Conservation (phyloP, 805 yeast genomes). For the Yueomyces sinensis region DNA sequence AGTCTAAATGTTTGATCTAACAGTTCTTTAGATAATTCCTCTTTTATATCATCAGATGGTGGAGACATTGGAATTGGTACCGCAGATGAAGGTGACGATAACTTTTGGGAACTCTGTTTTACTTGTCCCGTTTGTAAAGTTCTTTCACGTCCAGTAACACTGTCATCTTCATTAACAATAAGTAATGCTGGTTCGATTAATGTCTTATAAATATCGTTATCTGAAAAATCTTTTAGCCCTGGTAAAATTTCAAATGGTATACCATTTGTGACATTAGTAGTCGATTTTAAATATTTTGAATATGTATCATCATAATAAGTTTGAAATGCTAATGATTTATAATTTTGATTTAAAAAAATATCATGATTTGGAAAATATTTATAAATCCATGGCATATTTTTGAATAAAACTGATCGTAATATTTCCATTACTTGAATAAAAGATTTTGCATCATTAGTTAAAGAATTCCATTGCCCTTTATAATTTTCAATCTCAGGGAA, state of each 20-base stretch:
- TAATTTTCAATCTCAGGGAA: conserved; percentile 21
- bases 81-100: neutral
- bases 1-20: conserved; percentile 11
- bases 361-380: conserved; percentile 21
- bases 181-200: conserved; percentile 7
- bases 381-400: conserved; percentile 17
- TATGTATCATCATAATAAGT: conserved; percentile 10
- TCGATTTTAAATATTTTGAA: neutral
- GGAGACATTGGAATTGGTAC: neutral
- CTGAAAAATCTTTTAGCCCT: conserved; percentile 2
- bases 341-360: conserved; percentile 13
- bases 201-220: conserved; percentile 4
- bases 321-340: conserved; percentile 14
- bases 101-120: neutral
- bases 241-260: conserved; percentile 5
- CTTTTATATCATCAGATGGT: too few relatives aligned
- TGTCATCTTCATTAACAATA: neutral
- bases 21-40: neutral
- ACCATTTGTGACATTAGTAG: neutral
- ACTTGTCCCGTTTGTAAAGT: neutral
- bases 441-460: conserved; percentile 8
- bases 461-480: conserved; percentile 4
- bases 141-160: too few relatives aligned
- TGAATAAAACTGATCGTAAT: conserved; percentile 12
- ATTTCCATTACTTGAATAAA: conserved; percentile 12